A percentile compares a stretch with the other conserved stretches of the same genome.
Evolutionary conservation across 257 asterid species (phyloP).

Genomic region (Scutellaria galericulata): DNA sequence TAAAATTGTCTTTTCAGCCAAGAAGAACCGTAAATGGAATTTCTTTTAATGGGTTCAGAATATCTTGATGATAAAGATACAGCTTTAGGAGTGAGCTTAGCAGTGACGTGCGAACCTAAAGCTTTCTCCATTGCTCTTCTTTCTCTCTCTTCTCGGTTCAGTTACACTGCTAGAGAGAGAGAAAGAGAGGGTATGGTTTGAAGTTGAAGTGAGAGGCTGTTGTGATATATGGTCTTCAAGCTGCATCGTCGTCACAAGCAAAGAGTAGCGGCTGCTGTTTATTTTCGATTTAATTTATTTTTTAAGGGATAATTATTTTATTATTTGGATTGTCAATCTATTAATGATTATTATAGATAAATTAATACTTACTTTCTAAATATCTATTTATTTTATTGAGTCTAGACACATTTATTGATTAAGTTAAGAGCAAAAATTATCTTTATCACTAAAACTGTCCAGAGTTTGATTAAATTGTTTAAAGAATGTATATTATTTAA

Average conservation of each 20-base stretch:
- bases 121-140: conserved; percentile 71
- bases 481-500: no score
- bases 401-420: no score
- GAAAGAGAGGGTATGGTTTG: conserved; percentile 26
- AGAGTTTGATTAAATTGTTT: no score
- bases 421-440: no score
- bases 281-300: conserved; percentile 35
- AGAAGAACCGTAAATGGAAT: conserved; percentile 38
- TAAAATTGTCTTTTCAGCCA: conserved; percentile 57
- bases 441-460: no score
- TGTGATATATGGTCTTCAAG: conserved; percentile 6
- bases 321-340: background rate
- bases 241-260: conserved; percentile 37
- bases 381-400: background rate
- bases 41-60: conserved; percentile 36
- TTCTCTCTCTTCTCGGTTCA: conserved; percentile 34
- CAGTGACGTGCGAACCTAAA: conserved; percentile 50
- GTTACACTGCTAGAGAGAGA: background rate
- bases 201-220: conserved; percentile 68
- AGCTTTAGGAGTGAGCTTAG: conserved; percentile 37
- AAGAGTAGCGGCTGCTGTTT: conserved; percentile 47
- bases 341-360: background rate
- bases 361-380: background rate
- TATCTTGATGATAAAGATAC: conserved; percentile 33
- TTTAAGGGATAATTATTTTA: background rate